A percentile compares a stretch with the other conserved stretches of the same genome.
Evolutionary conservation across 2,329 filamentous ascomycete genomes (phyloP).

Genomic region (Lecanosticta acicola): DNA sequence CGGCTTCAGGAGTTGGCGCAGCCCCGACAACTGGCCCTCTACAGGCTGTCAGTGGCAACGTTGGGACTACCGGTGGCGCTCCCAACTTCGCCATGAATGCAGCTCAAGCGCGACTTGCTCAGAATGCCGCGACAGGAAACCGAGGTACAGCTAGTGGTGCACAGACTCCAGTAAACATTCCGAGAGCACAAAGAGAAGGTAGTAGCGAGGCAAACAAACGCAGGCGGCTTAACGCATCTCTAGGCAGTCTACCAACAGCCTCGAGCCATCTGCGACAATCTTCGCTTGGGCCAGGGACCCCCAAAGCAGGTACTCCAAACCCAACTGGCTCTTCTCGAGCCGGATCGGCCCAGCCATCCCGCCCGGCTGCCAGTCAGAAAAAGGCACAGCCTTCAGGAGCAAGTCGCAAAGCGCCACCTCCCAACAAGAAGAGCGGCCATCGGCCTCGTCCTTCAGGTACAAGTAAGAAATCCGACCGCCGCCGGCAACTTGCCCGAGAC

Average conservation of each 20-base stretch:
- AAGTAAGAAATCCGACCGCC: conserved; percentile 30
- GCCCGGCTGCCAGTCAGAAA: conserved; percentile 22
- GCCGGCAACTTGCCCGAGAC: conserved; percentile 32
- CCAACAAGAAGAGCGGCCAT: conserved; percentile 33
- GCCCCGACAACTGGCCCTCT: conserved; percentile 49
- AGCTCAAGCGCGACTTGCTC: conserved; percentile 42
- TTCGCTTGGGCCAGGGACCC: conserved; percentile 58
- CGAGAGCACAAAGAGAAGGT: conserved; percentile 33
- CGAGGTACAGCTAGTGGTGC: conserved; percentile 14
- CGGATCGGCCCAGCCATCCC: conserved; percentile 52
- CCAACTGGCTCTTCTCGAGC: conserved; percentile 45
- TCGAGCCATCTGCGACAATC: conserved; percentile 55
- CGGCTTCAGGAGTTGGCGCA: conserved; percentile 23
- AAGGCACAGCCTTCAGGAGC: conserved; percentile 17
- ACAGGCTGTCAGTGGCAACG: conserved; percentile 52
- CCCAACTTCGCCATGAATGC: conserved; percentile 47
- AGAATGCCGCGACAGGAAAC: conserved; percentile 26
- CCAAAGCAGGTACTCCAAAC: conserved; percentile 52
- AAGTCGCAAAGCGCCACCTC: conserved; percentile 49
- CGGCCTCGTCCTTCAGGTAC: conserved; percentile 15
- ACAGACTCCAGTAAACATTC: conserved; percentile 19
- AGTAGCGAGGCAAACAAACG: conserved; percentile 50
- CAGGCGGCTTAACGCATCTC: conserved; percentile 49
- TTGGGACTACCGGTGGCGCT: conserved; percentile 42
- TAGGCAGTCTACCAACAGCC: conserved; percentile 50